A percentile compares a stretch with the other conserved stretches of the same genome.
Conservation (phyloP, 176 grass and related monocot species). For the Pharus latifolius region DNA sequence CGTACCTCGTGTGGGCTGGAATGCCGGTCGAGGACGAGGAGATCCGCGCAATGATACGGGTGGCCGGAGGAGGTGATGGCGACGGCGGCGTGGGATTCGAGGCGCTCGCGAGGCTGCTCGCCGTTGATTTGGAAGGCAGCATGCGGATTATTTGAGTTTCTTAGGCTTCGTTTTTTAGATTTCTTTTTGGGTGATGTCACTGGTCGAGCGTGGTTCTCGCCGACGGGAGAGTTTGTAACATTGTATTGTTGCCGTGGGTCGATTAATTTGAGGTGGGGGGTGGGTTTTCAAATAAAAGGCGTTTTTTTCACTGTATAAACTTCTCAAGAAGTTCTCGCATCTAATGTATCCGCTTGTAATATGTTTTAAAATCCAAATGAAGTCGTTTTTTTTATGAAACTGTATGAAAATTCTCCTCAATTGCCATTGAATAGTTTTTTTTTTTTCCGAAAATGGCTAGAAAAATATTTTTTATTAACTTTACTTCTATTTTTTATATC, state of each 20-base stretch:
- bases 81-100: conserved; percentile 44
- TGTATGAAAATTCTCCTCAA: background rate
- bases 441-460: too few relatives aligned
- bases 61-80: conserved; percentile 32
- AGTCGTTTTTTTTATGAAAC: background rate
- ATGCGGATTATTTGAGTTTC: background rate
- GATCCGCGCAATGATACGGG: conserved; percentile 52
- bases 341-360: too few relatives aligned
- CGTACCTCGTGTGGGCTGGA: conserved; percentile 68
- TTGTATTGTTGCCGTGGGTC: background rate
- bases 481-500: too few relatives aligned
- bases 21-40: conserved; percentile 69
- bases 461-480: too few relatives aligned
- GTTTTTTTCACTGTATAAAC: background rate
- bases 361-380: too few relatives aligned
- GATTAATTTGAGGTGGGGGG: background rate
- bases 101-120: conserved; percentile 46
- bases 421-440: too few relatives aligned
- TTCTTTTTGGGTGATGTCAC: background rate
- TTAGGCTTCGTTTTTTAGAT: background rate
- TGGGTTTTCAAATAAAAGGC: background rate
- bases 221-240: background rate
- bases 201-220: background rate
- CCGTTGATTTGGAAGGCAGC: conserved; percentile 24
- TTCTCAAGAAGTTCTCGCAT: background rate